Evolutionary conservation across 148 eudicot genomes (phyloP), one percentile per base, ranked within the genome.

Genomic region (Rhododendron henanense): DNA sequence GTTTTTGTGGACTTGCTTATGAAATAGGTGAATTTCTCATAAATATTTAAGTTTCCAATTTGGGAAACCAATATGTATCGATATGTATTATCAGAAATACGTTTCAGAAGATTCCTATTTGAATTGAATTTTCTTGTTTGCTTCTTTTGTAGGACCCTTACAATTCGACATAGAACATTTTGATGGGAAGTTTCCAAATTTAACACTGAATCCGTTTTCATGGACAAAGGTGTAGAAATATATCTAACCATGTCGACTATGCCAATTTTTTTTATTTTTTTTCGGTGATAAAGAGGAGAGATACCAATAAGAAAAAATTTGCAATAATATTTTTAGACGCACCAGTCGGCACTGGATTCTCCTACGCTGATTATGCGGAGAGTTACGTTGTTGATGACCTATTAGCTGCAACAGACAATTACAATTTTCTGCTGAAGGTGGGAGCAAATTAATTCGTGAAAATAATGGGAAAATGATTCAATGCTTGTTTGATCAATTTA

Each of bases 291-390:
- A 10, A 33, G 31, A 33, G 35, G 35, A 33, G 35, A 13, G 31
- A 73, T 31, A 73, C 19, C 19, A 11, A 33, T 25, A 25, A 69
- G 6, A 39, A 16, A 35, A 37, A 37, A 1, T 6, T 75, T 19
- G 10, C 45, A 37, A 19, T 16, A 31, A 85, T 85, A 61, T 85
- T 78, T 79, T 3, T 85, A 14, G 87, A 85, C 2, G 83, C 83
- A 63, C 83, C 87, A 0, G 82, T 69, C 11, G 74, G 82, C 25
- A 63, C 87, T 10, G 87, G 87, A 85, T 85, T 78, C 44, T 85
- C 87, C 28, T 85, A 85, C 31, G 55, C 83, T 9, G 63, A 59
- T n/a, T 63, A 28, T 23, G n/a, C 41, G 4, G 61, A 33, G 28
- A 25, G 44, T 78, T 79, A 59, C 41, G 9, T 31, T 13, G 0